Evolutionary conservation across 164 flowering plant species (phyloP).

Genomic region (Liriodendron chinense): DNA sequence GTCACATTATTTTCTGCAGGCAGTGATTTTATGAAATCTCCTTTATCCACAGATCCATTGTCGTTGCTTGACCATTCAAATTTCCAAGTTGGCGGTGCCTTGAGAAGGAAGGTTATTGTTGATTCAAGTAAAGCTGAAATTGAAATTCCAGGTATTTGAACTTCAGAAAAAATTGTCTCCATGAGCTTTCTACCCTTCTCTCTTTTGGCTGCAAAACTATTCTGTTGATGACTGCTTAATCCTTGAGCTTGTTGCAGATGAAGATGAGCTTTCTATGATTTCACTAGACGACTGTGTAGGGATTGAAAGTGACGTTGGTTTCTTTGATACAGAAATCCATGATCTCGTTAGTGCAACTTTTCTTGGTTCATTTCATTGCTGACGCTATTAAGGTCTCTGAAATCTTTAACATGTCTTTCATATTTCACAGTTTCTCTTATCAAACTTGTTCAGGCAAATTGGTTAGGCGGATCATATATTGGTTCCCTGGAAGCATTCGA

Average conservation of each 20-base stretch:
- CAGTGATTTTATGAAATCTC: neutral
- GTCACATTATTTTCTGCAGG: neutral
- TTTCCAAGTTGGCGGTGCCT: conserved; percentile 30
- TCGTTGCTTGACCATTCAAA: conserved; percentile 14
- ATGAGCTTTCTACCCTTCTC: neutral
- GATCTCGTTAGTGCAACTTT: conserved; percentile 52
- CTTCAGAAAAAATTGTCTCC: neutral
- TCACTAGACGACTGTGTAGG: conserved; percentile 43
- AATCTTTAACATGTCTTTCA: conserved; percentile 1
- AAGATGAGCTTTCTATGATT: conserved; percentile 51
- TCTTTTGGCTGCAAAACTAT: neutral
- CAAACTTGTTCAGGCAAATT: conserved; percentile 55
- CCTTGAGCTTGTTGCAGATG: conserved; percentile 37
- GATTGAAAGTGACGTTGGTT: conserved; percentile 28
- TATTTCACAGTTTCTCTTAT: neutral
- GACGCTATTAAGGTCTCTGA: neutral
- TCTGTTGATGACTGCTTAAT: neutral
- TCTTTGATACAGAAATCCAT: conserved; percentile 50
- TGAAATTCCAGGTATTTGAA: conserved; percentile 60
- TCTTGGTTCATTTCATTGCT: neutral
- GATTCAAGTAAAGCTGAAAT: conserved; percentile 49
- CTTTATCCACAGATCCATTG: conserved; percentile 35
- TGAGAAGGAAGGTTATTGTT: conserved; percentile 30
- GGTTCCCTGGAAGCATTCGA: conserved; percentile 31
- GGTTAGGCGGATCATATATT: conserved; percentile 84